Evolutionary conservation across 495 filamentous ascomycete genomes (phyloP).

Genomic region (Penicillium diatomitis): DNA sequence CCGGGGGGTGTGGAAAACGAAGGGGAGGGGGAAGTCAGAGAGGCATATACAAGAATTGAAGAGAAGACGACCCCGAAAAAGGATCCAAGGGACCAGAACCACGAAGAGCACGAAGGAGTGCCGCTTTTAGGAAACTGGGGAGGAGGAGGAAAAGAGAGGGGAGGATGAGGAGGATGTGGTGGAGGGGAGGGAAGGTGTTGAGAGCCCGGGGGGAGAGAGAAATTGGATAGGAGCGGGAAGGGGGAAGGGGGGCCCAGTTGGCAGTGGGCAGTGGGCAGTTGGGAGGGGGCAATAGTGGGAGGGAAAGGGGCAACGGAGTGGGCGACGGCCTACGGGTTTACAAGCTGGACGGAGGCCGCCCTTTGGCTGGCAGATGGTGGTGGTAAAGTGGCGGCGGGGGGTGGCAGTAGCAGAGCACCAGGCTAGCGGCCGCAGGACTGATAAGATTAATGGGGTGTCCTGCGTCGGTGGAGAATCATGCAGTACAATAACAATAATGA

Average conservation of each 20-base stretch:
- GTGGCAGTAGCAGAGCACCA: too few relatives aligned
- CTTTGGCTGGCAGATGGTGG: too few relatives aligned
- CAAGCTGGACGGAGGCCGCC: too few relatives aligned
- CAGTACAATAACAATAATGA: too few relatives aligned
- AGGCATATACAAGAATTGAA: constrained; percentile 30
- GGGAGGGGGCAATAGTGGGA: not conserved
- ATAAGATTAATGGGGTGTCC: too few relatives aligned
- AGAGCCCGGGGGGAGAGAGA: constrained; percentile 4
- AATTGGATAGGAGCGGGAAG: constrained; percentile 3
- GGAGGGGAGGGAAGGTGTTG: too few relatives aligned
- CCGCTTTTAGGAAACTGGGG: constrained; percentile 16
- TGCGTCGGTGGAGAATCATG: too few relatives aligned
- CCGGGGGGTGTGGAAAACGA: too few relatives aligned
- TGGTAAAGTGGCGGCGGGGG: too few relatives aligned
- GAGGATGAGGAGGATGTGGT: constrained; percentile 11
- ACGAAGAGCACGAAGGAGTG: constrained; percentile 14
- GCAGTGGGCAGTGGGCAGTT: not conserved
- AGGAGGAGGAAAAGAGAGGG: constrained; percentile 7
- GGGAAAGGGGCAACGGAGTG: not conserved
- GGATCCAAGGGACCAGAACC: constrained; percentile 9
- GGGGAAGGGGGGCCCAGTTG: constrained; percentile 3
- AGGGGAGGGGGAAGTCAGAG: constrained; percentile 11
- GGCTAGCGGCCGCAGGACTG: too few relatives aligned
- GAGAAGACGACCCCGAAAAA: not conserved
- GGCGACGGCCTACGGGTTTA: too few relatives aligned